Percentiles rank a stretch among this genome's conserved stretches.
Evolutionary conservation across 1,284 basidiomycete genomes (phyloP).

Genomic region (Rhodofomes roseus): DNA sequence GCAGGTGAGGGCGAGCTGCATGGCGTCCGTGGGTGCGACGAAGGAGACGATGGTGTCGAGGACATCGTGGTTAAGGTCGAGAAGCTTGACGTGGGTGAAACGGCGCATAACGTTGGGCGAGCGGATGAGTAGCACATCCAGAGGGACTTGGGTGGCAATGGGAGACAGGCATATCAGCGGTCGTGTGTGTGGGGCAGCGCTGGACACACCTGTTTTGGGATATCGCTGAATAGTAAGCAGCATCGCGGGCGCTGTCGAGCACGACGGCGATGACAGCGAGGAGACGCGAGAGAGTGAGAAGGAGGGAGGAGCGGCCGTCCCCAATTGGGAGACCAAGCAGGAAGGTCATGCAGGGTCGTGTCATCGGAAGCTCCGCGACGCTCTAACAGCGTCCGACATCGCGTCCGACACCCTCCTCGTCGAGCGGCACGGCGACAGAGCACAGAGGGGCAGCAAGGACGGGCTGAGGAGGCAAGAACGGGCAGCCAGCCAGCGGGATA

Average conservation of each 20-base stretch:
- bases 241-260: not conserved
- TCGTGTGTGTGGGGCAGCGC: not conserved
- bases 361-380: constrained; percentile 1
- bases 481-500: not conserved
- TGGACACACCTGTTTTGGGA: not conserved
- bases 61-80: constrained; percentile 7
- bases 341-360: constrained; percentile 2
- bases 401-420: not conserved
- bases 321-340: not conserved
- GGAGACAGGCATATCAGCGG: not conserved
- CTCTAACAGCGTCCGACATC: not conserved
- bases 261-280: not conserved
- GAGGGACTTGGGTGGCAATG: not conserved
- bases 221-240: not conserved
- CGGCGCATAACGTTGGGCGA: not conserved
- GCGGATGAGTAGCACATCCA: not conserved
- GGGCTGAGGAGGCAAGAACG: not conserved
- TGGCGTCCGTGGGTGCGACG: constrained; percentile 1
- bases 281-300: not conserved
- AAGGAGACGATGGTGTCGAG: constrained; percentile 1
- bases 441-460: not conserved
- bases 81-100: not conserved
- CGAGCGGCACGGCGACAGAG: not conserved
- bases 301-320: not conserved
- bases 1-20: constrained; percentile 4